phyloP scores from a whole-genome alignment of 768 basidiomycete species.

The Lenzites betulinus region DNA sequence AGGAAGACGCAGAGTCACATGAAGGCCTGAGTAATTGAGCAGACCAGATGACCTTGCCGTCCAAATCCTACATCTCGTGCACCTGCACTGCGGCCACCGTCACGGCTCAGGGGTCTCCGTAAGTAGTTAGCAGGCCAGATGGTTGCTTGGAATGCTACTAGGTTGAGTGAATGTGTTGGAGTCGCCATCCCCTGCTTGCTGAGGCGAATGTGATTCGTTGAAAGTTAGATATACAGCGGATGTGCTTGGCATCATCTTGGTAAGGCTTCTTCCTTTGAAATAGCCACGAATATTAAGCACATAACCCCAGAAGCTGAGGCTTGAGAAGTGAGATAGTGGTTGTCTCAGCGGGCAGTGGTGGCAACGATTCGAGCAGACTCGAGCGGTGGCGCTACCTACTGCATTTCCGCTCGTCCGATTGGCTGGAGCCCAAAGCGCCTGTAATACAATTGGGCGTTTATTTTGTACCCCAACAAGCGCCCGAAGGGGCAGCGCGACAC shows the following conservation, averaged over 20 bases:
- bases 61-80: not conserved
- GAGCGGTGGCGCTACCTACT: too few relatives aligned
- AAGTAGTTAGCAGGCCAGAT: not conserved
- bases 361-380: too few relatives aligned
- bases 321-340: too few relatives aligned
- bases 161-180: not conserved
- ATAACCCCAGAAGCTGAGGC: too few relatives aligned
- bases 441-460: not conserved
- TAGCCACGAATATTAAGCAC: too few relatives aligned
- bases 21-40: constrained; percentile 11
- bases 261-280: too few relatives aligned
- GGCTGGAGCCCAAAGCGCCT: not conserved
- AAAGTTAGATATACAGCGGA: too few relatives aligned
- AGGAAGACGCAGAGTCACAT: constrained; percentile 17
- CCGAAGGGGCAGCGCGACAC: not conserved
- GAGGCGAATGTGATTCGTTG: too few relatives aligned
- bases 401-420: not conserved
- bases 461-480: not conserved
- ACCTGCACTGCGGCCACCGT: not conserved
- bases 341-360: too few relatives aligned
- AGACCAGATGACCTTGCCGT: constrained; percentile 12
- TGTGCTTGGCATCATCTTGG: too few relatives aligned
- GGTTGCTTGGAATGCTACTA: too few relatives aligned
- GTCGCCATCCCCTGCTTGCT: not conserved
- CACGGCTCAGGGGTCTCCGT: not conserved